These are phyloP conservation scores for Aureococcus anophagefferens DNA, from an alignment of 108 stramenopile species.

Conservation along the genomic window DNA sequence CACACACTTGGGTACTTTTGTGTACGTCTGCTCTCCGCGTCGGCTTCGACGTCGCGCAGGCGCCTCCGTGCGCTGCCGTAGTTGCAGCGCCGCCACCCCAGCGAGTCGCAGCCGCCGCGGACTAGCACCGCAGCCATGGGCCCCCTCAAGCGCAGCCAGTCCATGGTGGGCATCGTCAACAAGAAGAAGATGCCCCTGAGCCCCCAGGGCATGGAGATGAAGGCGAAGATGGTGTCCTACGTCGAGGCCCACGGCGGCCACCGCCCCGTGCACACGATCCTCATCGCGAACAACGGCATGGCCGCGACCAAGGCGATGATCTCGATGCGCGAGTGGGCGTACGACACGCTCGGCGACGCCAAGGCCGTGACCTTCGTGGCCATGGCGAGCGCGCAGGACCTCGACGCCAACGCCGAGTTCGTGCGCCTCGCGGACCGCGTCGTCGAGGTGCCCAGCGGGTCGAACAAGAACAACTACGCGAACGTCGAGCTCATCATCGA, in stretches of 20 bases:
- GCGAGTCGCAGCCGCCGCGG: no score
- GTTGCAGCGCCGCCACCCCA: no score
- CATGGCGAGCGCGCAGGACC: conserved; percentile 80
- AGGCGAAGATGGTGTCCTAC: conserved; percentile 33
- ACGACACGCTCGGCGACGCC: conserved; percentile 85
- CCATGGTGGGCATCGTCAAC: no score
- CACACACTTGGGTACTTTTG: no score
- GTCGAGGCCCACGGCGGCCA: conserved; percentile 38
- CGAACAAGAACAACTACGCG: conserved; percentile 99
- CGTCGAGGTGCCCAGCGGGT: conserved; percentile 96
- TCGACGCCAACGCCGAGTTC: conserved; percentile 93
- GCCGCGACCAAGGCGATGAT: conserved; percentile 60
- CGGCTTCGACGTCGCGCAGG: no score
- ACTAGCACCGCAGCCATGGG: no score
- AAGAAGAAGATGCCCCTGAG: no score
- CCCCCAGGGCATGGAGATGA: no score
- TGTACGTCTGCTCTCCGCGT: no score
- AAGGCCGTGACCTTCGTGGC: conserved; percentile 84
- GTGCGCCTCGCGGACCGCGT: conserved; percentile 98
- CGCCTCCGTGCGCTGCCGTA: no score
- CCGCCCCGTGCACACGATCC: conserved; percentile 44
- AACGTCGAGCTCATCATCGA: conserved; percentile 98
- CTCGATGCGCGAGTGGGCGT: conserved; percentile 87
- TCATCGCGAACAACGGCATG: conserved; percentile 58
- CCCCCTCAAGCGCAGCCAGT: no score